Conservation (phyloP, 148 eudicot genomes). For the Rhododendron mucronatum region DNA sequence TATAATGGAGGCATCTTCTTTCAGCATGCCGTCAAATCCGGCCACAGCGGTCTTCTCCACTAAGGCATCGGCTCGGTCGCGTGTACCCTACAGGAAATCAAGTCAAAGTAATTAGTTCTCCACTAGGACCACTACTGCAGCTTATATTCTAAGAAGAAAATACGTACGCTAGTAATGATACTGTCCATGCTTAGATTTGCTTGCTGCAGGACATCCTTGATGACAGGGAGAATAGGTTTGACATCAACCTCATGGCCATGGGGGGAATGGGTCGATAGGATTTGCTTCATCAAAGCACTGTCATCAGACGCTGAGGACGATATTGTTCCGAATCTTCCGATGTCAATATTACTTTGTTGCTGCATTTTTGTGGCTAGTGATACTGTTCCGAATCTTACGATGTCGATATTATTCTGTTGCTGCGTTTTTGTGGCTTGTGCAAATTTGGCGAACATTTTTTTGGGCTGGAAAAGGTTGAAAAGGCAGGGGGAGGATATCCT, state of each 20-base stretch:
- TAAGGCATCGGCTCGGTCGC: slow-evolving; percentile 13
- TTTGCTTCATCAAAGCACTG: not conserved
- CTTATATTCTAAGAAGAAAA: not conserved
- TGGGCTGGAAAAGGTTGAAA: not conserved
- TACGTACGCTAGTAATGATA: slow-evolving; percentile 27
- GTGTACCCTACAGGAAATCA: slow-evolving; percentile 38
- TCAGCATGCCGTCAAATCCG: slow-evolving; percentile 50
- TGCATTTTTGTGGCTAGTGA: too few species aligned
- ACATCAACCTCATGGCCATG: not conserved
- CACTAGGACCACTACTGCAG: too few species aligned
- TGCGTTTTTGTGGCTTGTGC: not conserved
- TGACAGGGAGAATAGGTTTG: not conserved
- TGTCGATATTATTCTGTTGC: not conserved
- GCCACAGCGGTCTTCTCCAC: slow-evolving; percentile 36
- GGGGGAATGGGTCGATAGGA: not conserved
- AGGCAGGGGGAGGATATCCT: not conserved
- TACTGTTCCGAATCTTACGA: too few species aligned
- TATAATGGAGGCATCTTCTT: slow-evolving; percentile 47
- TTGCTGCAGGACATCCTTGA: slow-evolving; percentile 45
- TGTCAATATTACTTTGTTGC: too few species aligned
- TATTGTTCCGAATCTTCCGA: too few species aligned
- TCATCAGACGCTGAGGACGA: not conserved
- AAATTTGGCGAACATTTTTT: not conserved
- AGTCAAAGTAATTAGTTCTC: not conserved
- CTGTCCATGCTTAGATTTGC: slow-evolving; percentile 39